phyloP scores from a whole-genome alignment of 306 rosid species.

The Acacia melanoxylon region DNA sequence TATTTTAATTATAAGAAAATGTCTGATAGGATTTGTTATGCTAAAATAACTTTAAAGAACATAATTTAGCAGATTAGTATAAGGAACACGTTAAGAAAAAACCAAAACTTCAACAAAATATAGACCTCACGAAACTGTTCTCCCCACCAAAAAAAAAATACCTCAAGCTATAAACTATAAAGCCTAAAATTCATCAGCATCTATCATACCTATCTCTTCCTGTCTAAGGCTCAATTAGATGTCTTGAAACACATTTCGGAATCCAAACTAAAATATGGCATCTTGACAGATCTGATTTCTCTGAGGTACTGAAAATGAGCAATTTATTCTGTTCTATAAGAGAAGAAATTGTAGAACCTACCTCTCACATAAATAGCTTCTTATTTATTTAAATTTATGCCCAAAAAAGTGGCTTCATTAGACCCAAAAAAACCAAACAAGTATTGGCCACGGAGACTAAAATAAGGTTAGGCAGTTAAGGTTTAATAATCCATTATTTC shows the following conservation, averaged over 20 bases:
- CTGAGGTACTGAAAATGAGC: conserved; percentile 2
- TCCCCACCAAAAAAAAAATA: not conserved
- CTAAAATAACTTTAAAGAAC: not conserved
- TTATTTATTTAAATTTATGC: conserved; percentile 7
- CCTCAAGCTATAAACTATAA: not conserved
- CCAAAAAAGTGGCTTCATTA: not conserved
- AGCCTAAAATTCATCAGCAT: not conserved
- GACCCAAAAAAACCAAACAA: not conserved
- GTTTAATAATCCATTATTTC: not conserved
- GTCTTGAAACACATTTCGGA: not conserved
- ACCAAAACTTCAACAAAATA: not conserved
- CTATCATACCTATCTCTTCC: not conserved
- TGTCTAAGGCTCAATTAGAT: not conserved
- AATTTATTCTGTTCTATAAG: not conserved
- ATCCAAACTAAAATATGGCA: not conserved
- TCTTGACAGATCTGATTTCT: not conserved
- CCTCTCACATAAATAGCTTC: not conserved
- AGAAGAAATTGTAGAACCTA: not conserved
- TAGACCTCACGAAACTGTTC: not conserved
- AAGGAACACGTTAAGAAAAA: not conserved
- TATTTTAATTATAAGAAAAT: not conserved
- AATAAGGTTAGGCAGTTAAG: not conserved
- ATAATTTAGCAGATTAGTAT: not conserved
- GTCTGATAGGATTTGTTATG: not conserved
- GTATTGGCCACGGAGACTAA: not conserved